Evolutionary conservation across 2,329 filamentous ascomycete genomes (phyloP).

Genomic region (Hymenoscyphus linearis): DNA sequence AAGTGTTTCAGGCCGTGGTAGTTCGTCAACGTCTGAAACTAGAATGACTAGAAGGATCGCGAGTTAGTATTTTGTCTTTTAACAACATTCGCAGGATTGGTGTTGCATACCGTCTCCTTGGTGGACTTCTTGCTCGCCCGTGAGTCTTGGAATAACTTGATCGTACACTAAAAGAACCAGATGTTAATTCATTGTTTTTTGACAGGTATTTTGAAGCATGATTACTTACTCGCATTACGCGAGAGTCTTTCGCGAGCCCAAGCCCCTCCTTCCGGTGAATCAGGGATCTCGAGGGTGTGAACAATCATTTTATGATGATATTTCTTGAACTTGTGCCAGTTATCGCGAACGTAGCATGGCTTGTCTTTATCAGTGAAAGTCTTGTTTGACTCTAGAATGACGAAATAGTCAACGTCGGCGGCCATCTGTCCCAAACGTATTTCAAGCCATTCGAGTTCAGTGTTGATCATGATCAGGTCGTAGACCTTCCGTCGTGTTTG

Average conservation of each 20-base stretch:
- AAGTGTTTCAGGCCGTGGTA: neutral
- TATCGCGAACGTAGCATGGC: conserved; percentile 46
- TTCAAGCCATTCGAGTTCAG: conserved; percentile 61
- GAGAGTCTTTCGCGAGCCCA: neutral
- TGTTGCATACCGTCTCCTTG: neutral
- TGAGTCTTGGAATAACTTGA: neutral
- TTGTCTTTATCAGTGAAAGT: conserved; percentile 54
- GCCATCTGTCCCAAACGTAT: conserved; percentile 56
- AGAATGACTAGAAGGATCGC: neutral
- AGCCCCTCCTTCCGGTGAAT: neutral
- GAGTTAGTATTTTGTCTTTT: no score
- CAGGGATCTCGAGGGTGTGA: neutral
- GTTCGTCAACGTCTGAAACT: neutral
- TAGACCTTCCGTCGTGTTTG: conserved; percentile 43
- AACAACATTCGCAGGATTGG: no score
- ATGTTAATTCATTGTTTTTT: neutral
- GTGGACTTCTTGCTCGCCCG: neutral
- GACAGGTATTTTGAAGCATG: neutral
- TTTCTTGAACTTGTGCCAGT: conserved; percentile 44
- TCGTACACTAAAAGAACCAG: neutral
- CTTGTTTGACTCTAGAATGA: conserved; percentile 52
- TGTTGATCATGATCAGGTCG: conserved; percentile 57
- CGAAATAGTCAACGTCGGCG: conserved; percentile 56
- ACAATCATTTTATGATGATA: conserved; percentile 32
- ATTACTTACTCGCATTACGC: neutral